Percentiles rank a stretch among this genome's conserved stretches.
Conservation (phyloP, 768 basidiomycete species). For the Pulveroboletus sp. region DNA sequence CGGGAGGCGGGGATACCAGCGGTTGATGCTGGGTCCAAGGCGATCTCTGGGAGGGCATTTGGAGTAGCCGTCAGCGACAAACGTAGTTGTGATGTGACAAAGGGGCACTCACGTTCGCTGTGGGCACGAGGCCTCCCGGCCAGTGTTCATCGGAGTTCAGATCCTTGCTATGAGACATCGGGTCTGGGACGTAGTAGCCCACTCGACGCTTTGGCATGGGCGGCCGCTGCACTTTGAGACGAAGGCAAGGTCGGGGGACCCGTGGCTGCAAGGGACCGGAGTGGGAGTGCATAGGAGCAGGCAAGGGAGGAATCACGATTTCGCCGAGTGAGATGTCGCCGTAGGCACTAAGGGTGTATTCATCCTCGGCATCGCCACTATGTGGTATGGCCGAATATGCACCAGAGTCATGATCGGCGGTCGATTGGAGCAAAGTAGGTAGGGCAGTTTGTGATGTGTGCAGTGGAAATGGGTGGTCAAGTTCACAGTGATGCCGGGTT, state of each 20-base stretch:
- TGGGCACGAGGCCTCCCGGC: constrained; percentile 14
- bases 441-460: background rate
- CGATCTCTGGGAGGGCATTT: background rate
- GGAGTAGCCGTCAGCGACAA: background rate
- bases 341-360: constrained; percentile 39
- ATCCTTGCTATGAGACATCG: background rate
- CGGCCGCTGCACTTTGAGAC: constrained; percentile 24
- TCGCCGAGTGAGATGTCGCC: constrained; percentile 44
- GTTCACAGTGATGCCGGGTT: background rate
- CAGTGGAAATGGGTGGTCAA: background rate
- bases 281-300: background rate
- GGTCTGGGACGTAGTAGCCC: constrained; percentile 9
- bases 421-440: background rate
- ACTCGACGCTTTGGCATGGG: constrained; percentile 25
- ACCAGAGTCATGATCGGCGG: background rate
- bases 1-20: constrained; percentile 3
- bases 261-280: background rate
- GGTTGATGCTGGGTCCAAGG: constrained; percentile 17
- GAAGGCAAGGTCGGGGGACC: constrained; percentile 15
- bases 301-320: constrained; percentile 31
- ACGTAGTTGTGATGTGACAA: background rate
- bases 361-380: constrained; percentile 25
- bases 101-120: constrained; percentile 10
- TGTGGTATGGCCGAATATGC: background rate
- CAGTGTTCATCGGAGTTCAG: constrained; percentile 4